These are phyloP conservation scores for Syncephalastrum sp. DNA, from an alignment of 371 early-diverging fungal genomes.

Conservation along the genomic window DNA sequence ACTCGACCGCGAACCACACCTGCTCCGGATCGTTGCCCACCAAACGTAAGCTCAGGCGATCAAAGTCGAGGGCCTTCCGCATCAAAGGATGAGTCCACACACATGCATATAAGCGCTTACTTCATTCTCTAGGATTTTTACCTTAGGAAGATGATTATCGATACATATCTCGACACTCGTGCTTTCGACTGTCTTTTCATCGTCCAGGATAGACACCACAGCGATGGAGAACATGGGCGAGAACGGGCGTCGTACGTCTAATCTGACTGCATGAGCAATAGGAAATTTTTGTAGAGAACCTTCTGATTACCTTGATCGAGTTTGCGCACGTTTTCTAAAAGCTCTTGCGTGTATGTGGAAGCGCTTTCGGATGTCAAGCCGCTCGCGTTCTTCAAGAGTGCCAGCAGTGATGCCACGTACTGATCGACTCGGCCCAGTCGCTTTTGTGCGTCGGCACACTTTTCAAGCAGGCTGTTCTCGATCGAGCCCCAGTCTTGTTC, in stretches of 20 bases:
- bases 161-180: conserved; percentile 60
- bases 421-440: conserved; percentile 55
- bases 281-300: too few relatives aligned
- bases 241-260: conserved; percentile 56
- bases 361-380: conserved; percentile 46
- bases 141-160: conserved; percentile 61
- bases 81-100: neutral
- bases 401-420: conserved; percentile 61
- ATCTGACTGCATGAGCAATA: too few relatives aligned
- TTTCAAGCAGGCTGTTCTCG: conserved; percentile 70
- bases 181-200: conserved; percentile 57
- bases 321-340: conserved; percentile 39
- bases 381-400: conserved; percentile 55
- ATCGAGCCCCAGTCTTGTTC: conserved; percentile 70
- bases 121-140: conserved; percentile 10
- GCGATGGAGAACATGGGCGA: conserved; percentile 59
- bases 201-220: conserved; percentile 60
- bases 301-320: conserved; percentile 40
- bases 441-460: conserved; percentile 67
- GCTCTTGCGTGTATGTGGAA: conserved; percentile 52
- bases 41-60: conserved; percentile 52
- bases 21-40: conserved; percentile 62
- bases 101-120: too few relatives aligned
- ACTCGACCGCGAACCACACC: conserved; percentile 39
- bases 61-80: conserved; percentile 46